These are phyloP conservation scores for Cadophora luteo-olivacea DNA, from an alignment of 2,329 filamentous ascomycete genomes.

Conservation along the genomic window DNA sequence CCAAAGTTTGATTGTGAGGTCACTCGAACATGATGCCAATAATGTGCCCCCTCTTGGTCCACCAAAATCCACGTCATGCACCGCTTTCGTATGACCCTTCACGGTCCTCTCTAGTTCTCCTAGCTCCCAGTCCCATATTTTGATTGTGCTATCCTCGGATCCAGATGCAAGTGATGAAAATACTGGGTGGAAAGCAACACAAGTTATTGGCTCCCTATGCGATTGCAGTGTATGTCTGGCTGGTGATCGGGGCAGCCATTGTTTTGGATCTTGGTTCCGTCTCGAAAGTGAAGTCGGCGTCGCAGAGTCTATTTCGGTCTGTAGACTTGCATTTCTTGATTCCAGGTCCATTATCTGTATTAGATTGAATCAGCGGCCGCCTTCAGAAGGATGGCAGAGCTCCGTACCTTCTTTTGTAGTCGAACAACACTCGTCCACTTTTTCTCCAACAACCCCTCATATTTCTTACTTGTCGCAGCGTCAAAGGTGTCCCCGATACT, in stretches of 20 bases:
- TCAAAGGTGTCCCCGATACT: constrained; percentile 75
- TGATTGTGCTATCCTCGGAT: constrained; percentile 92
- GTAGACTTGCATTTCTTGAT: constrained; percentile 72
- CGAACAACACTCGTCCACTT: constrained; percentile 98
- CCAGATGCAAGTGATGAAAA: constrained; percentile 91
- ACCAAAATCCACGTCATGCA: constrained; percentile 89
- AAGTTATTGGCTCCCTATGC: constrained; percentile 81
- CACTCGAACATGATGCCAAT: constrained; percentile 73
- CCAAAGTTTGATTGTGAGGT: constrained; percentile 95
- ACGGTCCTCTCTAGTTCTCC: constrained; percentile 90
- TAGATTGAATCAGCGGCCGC: constrained; percentile 25
- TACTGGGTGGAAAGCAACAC: constrained; percentile 89
- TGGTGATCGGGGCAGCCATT: constrained; percentile 86
- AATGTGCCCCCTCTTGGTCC: constrained; percentile 81
- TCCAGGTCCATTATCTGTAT: constrained; percentile 91
- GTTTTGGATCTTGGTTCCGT: constrained; percentile 81
- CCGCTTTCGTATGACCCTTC: constrained; percentile 89
- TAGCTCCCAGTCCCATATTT: constrained; percentile 97
- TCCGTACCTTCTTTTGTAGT: constrained; percentile 86
- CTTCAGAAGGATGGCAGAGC: constrained; percentile 9
- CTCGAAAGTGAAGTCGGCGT: constrained; percentile 78
- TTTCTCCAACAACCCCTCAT: constrained; percentile 92
- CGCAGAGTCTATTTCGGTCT: constrained; percentile 83
- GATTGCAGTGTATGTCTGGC: constrained; percentile 84
- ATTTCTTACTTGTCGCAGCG: constrained; percentile 85